Evolutionary conservation across 352 stramenopile species (phyloP), one percentile per base, ranked within the genome.

Genomic region (Aphanomyces astaci): DNA sequence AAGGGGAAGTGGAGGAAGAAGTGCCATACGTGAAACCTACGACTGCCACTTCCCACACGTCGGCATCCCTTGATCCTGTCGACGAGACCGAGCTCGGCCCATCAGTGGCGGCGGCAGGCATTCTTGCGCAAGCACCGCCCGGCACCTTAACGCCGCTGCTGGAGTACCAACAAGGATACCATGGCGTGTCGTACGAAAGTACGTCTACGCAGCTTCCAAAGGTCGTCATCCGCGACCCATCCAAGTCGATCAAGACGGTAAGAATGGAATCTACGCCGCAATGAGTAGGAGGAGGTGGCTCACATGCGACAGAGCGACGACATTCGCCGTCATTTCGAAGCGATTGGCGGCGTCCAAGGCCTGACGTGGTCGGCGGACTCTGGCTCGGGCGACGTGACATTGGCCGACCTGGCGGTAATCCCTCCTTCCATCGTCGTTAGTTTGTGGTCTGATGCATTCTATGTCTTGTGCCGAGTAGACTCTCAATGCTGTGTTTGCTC

Each of bases 1-100:
- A 68, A 25, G 62, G 62, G 1, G 62, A 68, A 28, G 15, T 68
- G 3, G 62, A 68, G 15, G 60, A 66, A 59, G 62, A 60, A 46
- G 48, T 59, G 7, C 51, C 51, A 15, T 59, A 59, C 4, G 51
- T 59, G 19, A 59, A 59, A 25, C 51, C 51, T n/a, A 19, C 19
- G 5, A 19, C 11, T 15, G 9, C 57, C 43, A 15, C 2, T 36
- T n/a, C 49, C 1, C 43, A 64, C 43, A 49, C 25, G 2, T n/a
- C 31, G 5, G 43, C 43, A n/a, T 7, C 56, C 5, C 49, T 31
- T 30, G 51, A 59, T 28, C 7, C 22, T 17, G 25, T n/a, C 51
- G 51, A 59, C 25, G 51, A 39, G n/a, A n/a, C n/a, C n/a, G n/a
- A n/a, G n/a, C n/a, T n/a, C n/a, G n/a, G n/a, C n/a, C n/a, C n/a